These are phyloP conservation scores for Pulveroboletus sp. DNA, from an alignment of 768 basidiomycete species.

Conservation along the genomic window DNA sequence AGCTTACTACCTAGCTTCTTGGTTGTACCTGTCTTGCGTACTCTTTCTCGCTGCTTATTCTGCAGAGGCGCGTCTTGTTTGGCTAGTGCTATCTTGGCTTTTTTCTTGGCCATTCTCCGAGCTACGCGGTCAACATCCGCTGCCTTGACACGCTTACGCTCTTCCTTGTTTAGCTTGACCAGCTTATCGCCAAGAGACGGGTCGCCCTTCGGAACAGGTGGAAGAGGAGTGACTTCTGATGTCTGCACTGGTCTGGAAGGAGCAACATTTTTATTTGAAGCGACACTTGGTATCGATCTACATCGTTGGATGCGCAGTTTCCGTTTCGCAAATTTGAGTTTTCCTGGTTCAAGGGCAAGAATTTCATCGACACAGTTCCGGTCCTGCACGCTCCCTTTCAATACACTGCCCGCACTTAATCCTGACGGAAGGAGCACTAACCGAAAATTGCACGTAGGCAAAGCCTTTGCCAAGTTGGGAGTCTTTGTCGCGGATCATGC, in stretches of 20 bases:
- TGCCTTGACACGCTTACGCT: constrained; percentile 79
- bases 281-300: constrained; percentile 57
- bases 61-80: constrained; percentile 35
- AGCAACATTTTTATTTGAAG: constrained; percentile 15
- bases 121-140: constrained; percentile 76
- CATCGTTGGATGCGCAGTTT: constrained; percentile 88
- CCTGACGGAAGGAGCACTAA: constrained; percentile 26
- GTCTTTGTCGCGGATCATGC: constrained; percentile 83
- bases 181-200: constrained; percentile 77
- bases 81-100: constrained; percentile 53
- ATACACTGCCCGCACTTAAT: background rate
- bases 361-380: constrained; percentile 90
- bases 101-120: constrained; percentile 87
- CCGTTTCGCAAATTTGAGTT: constrained; percentile 90
- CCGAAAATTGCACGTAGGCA: constrained; percentile 85
- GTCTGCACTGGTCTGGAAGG: constrained; percentile 1
- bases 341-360: constrained; percentile 68
- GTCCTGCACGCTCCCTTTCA: constrained; percentile 48
- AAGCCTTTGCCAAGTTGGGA: constrained; percentile 96
- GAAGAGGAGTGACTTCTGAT: constrained; percentile 6
- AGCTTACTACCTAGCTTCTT: constrained; percentile 19
- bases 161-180: constrained; percentile 73
- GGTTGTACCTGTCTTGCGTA: constrained; percentile 36
- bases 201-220: constrained; percentile 64
- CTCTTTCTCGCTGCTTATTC: constrained; percentile 44